Evolutionary conservation across 225 moss, liverwort and hornwort genomes (phyloP).

Genomic region (Antitrichia curtipendula): DNA sequence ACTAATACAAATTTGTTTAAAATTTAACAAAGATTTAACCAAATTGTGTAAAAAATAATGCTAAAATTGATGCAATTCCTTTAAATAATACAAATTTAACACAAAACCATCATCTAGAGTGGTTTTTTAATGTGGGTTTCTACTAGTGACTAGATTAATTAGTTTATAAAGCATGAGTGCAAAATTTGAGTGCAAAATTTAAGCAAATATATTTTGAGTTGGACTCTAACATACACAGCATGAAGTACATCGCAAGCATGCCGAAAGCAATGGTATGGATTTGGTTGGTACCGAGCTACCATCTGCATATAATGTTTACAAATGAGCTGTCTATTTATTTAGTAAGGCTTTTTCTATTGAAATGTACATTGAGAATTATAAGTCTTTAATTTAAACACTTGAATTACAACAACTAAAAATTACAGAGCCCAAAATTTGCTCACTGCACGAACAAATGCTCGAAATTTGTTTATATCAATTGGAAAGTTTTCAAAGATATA

Average conservation of each 20-base stretch:
- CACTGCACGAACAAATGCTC: conserved; percentile 62
- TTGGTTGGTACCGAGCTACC: conserved; percentile 84
- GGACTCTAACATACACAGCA: conserved; percentile 47
- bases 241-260: conserved; percentile 98
- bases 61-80: neutral
- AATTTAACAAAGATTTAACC: too few species aligned
- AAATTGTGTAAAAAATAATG: neutral
- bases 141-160: neutral
- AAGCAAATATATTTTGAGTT: neutral
- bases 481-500: conserved; percentile 72
- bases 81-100: neutral
- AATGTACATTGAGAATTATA: neutral
- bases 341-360: neutral
- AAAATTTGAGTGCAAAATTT: neutral
- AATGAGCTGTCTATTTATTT: neutral
- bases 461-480: conserved; percentile 55
- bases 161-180: neutral
- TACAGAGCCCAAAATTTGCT: neutral
- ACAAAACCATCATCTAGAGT: neutral
- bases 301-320: conserved; percentile 33
- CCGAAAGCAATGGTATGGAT: conserved; percentile 95
- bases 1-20: accelerated
- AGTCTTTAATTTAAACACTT: neutral
- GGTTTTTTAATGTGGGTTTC: accelerated
- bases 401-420: neutral